Evolutionary conservation across 257 asterid species (phyloP).

Genomic region (Verbena officinalis): DNA sequence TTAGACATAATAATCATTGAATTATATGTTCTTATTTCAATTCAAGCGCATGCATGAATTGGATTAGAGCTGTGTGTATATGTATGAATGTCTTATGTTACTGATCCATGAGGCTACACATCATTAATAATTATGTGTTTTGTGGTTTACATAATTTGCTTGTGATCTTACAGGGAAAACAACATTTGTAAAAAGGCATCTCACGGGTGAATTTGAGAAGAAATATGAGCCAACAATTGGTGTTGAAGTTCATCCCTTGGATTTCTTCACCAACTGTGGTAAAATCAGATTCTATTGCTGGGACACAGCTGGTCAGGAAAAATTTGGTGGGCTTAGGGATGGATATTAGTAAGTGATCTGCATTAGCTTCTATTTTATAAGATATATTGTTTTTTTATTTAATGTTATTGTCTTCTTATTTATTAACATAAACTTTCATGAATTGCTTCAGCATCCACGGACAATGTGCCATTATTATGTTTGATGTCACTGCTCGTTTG

Average conservation of each 20-base stretch:
- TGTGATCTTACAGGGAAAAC: constrained; percentile 60
- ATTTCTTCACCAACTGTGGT: constrained; percentile 80
- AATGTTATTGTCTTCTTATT: no score
- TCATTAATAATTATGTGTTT: not conserved
- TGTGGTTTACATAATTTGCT: not conserved
- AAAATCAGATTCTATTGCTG: constrained; percentile 77
- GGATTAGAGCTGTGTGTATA: not conserved
- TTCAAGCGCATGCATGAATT: not conserved
- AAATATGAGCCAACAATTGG: constrained; percentile 87
- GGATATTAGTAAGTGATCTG: constrained; percentile 73
- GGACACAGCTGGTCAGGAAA: constrained; percentile 88
- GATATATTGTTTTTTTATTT: not conserved
- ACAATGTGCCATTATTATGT: constrained; percentile 84
- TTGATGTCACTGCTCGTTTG: constrained; percentile 79
- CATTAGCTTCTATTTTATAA: not conserved
- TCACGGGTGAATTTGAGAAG: constrained; percentile 91
- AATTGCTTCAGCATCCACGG: constrained; percentile 68
- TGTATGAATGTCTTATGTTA: not conserved
- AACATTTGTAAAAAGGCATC: constrained; percentile 86
- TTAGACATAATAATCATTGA: not conserved
- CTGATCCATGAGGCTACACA: not conserved
- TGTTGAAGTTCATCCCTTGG: constrained; percentile 83
- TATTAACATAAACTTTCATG: constrained; percentile 14
- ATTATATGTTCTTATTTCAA: not conserved
- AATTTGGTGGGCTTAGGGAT: constrained; percentile 81